Percentiles rank a stretch among this genome's conserved stretches.
Evolutionary conservation across 2,329 filamentous ascomycete genomes (phyloP).

Genomic region (Aureobasidium sp.): DNA sequence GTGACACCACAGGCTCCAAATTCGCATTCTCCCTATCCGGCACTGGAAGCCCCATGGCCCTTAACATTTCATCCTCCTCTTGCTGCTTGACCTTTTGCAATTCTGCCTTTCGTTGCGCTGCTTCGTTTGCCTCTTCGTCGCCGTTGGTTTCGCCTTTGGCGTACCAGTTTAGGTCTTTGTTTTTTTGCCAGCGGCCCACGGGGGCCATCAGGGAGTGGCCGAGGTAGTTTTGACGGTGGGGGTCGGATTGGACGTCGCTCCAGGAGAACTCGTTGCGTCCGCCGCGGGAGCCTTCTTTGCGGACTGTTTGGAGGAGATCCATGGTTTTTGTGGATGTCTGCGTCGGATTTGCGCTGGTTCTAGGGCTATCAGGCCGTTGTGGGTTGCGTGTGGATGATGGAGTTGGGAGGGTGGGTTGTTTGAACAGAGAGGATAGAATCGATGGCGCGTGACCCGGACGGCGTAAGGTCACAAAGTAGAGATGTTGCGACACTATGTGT

Average conservation of each 20-base stretch:
- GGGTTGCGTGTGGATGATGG: no score
- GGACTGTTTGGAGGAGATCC: constrained; percentile 89
- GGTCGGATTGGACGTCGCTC: constrained; percentile 83
- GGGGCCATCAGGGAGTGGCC: constrained; percentile 86
- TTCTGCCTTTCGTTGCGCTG: constrained; percentile 63
- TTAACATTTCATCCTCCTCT: constrained; percentile 84
- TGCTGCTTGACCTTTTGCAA: constrained; percentile 70
- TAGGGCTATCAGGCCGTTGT: no score
- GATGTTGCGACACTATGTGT: no score
- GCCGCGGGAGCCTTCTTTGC: constrained; percentile 83
- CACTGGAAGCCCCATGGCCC: constrained; percentile 70
- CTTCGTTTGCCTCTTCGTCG: constrained; percentile 41
- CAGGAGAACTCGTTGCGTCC: constrained; percentile 90
- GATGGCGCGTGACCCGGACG: no score
- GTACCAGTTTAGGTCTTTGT: constrained; percentile 62
- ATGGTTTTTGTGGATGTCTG: constrained; percentile 41
- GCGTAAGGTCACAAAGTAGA: no score
- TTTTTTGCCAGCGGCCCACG: constrained; percentile 85
- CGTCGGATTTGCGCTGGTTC: no score
- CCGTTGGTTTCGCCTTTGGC: constrained; percentile 45
- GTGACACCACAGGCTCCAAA: constrained; percentile 31
- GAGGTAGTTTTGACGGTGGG: constrained; percentile 83
- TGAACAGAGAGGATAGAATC: no score
- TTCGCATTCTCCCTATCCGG: constrained; percentile 37
- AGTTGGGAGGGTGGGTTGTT: no score